Evolutionary conservation across 1,139 yeast genomes (phyloP).

Genomic region (Diutina catenulata): DNA sequence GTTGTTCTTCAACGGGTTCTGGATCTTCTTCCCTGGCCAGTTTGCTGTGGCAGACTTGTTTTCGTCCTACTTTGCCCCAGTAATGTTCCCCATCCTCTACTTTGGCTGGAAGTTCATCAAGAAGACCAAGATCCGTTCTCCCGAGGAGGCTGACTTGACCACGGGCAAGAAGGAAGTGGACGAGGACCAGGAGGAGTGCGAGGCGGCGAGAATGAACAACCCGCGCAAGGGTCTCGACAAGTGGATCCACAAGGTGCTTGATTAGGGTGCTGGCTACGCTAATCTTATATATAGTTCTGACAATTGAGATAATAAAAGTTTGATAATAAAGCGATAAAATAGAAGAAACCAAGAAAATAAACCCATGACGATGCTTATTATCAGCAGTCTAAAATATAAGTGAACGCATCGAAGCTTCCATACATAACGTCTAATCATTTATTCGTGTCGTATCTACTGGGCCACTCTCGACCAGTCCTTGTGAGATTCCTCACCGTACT

Average conservation of each 20-base stretch:
- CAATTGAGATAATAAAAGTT: too few species aligned
- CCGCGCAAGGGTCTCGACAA: neutral
- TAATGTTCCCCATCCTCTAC: conserved; percentile 16
- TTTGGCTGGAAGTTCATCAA: conserved; percentile 25
- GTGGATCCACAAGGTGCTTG: too few species aligned
- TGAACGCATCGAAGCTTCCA: too few species aligned
- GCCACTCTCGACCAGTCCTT: conserved; percentile 48
- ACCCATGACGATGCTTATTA: too few species aligned
- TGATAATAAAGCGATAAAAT: too few species aligned
- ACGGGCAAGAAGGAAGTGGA: conserved; percentile 26
- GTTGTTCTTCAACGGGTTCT: conserved; percentile 28
- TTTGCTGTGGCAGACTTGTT: conserved; percentile 24
- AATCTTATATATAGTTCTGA: too few species aligned
- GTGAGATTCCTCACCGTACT: conserved; percentile 73
- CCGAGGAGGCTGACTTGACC: conserved; percentile 23
- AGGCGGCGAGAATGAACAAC: neutral
- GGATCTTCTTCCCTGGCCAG: conserved; percentile 30
- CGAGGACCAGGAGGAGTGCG: conserved; percentile 16
- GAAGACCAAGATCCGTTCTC: conserved; percentile 21
- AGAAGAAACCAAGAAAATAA: too few species aligned
- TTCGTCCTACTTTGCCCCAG: conserved; percentile 31
- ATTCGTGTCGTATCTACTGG: conserved; percentile 10
- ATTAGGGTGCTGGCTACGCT: too few species aligned
- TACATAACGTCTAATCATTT: too few species aligned
- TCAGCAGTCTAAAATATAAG: too few species aligned